Percentiles rank a stretch among this genome's conserved stretches.
These are phyloP conservation scores for Tylopilus felleus DNA, from an alignment of 768 basidiomycete genomes.

Conservation along the genomic window DNA sequence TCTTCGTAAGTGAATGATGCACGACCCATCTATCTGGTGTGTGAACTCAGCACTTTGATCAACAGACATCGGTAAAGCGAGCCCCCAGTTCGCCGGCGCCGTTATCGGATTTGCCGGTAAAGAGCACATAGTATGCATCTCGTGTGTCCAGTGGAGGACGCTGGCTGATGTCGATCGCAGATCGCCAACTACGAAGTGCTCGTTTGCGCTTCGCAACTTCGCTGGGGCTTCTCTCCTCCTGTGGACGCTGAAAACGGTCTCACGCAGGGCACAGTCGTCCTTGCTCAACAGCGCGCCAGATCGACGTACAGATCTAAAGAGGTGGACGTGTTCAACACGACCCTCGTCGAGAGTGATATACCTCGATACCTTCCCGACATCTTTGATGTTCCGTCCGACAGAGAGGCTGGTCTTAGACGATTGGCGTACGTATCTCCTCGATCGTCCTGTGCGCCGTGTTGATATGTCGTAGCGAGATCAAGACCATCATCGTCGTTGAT, in stretches of 20 bases:
- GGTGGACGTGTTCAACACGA: conserved; percentile 24
- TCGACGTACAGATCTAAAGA: conserved; percentile 4
- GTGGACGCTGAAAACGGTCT: conserved; percentile 10
- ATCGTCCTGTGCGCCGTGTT: not conserved
- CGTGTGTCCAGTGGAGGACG: not conserved
- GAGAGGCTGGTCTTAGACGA: conserved; percentile 21
- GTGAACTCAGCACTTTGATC: not conserved
- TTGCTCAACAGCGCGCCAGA: conserved; percentile 23
- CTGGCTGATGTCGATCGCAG: conserved; percentile 13
- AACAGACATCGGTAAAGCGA: conserved; percentile 35
- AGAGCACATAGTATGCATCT: conserved; percentile 28
- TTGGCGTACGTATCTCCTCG: conserved; percentile 25
- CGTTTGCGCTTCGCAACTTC: conserved; percentile 34
- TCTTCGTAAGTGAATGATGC: conserved; percentile 23
- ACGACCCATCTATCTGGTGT: too few species aligned
- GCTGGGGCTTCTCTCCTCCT: conserved; percentile 28
- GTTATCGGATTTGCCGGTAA: conserved; percentile 33
- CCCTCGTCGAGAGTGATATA: conserved; percentile 27
- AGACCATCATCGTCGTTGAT: conserved; percentile 40
- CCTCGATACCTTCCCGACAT: conserved; percentile 23
- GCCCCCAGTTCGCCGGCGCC: conserved; percentile 30
- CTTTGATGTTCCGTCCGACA: conserved; percentile 9
- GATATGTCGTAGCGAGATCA: conserved; percentile 32
- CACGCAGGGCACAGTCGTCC: conserved; percentile 29
- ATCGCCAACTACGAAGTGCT: conserved; percentile 34